These are phyloP conservation scores for Tuber borchii DNA, from an alignment of 495 filamentous ascomycete genomes.

Conservation along the genomic window DNA sequence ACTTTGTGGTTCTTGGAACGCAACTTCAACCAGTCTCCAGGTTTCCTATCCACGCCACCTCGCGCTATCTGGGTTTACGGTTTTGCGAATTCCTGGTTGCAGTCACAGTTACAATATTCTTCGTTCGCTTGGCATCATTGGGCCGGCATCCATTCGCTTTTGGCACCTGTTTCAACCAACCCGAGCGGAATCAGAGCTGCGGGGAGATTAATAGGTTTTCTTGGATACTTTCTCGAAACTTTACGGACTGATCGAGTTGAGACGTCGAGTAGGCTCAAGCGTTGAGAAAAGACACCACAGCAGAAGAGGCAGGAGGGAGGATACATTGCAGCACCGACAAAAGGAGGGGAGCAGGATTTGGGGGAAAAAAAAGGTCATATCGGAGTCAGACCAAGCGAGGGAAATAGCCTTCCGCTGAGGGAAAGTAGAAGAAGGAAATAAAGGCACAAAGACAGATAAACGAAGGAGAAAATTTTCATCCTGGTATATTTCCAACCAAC, in stretches of 20 bases:
- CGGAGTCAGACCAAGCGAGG: conserved; percentile 9
- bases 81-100: conserved; percentile 33
- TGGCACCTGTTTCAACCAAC: conserved; percentile 31
- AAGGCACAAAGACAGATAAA: conserved; percentile 9
- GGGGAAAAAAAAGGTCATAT: conserved; percentile 22
- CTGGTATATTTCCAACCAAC: neutral
- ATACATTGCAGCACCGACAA: conserved; percentile 24
- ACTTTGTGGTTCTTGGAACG: neutral
- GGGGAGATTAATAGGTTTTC: conserved; percentile 25
- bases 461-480: conserved; percentile 3
- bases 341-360: conserved; percentile 28
- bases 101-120: conserved; percentile 33
- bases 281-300: conserved; percentile 4
- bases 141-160: conserved; percentile 38
- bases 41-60: conserved; percentile 27
- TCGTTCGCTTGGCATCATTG: conserved; percentile 34
- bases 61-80: conserved; percentile 32
- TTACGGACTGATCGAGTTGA: conserved; percentile 13
- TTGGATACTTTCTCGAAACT: conserved; percentile 4
- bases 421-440: conserved; percentile 14
- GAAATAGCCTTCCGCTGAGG: conserved; percentile 32
- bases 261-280: conserved; percentile 13
- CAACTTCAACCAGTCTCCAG: conserved; percentile 14
- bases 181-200: conserved; percentile 21
- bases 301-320: conserved; percentile 19